Evolutionary conservation across 164 flowering plant genomes (phyloP), one percentile per base, ranked within the genome.

Genomic region (Vitis labrusca): DNA sequence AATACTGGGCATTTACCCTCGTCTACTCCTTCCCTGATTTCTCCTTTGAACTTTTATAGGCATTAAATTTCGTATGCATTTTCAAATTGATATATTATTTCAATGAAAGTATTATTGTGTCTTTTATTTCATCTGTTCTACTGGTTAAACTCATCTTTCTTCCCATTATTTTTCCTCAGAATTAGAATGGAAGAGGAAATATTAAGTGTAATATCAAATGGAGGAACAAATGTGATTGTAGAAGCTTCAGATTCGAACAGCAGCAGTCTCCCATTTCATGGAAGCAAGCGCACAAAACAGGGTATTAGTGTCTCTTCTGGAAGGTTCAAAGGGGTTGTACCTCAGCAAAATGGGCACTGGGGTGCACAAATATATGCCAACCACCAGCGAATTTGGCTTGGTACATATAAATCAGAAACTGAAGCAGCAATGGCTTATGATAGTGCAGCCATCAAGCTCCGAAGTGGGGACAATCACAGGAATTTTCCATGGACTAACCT

Each of bases 391-490:
- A 78, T 88, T 19, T 89, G 94, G 94, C 85, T 89, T 0, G 92
- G 91, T 3, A 88, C 94, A 2, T 89, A 86, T 75, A 81, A 78
- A 19, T 77, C 90, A 0, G 87, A 86, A 67, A 79, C 58, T 19
- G 92, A 81, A 3, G 94, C 91, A 8, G 90, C 90, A 3, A 83
- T 84, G 87, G 89, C 92, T 9, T 89, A 89, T 53, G 90, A 88
- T 52, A 86, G 88, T 10, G 88, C 92, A 0, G 82, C 90, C 30
- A 71, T 87, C 47, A 84, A 81, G 70, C 79, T 89, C 16, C 68
- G 86, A 4, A 74, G 70, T 32, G 76, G 79, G 0, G 91, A 86
- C 61, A 37, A 76, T 1, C 83, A 76, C 59, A 69, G 89, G 19
- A 89, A 89, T 74, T 82, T 83, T 70, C 86, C 88, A 0, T 79